Base-by-base conservation (phyloP, 2,329 filamentous ascomycete species). In the Nemania diffusa region DNA sequence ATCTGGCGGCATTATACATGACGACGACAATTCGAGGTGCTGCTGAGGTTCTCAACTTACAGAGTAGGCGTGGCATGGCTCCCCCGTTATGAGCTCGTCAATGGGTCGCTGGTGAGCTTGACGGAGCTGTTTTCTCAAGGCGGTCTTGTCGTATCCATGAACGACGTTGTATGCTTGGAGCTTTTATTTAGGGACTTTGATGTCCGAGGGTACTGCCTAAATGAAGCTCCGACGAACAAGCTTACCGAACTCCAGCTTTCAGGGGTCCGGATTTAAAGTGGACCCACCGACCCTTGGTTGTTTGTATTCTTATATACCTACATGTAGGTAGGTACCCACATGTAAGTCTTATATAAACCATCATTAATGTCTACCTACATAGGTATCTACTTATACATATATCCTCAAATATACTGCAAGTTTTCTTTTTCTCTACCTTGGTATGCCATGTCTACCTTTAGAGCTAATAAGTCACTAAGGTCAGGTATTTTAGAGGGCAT, bases 21-120 rank as follows among this genome's bases (percentile, higher is more conserved):
- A n/a, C n/a, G n/a, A n/a, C n/a, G n/a, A n/a, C n/a, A n/a, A n/a
- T n/a, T n/a, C n/a, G n/a, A 40, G 15, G 17, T 40, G 15, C 37
- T 40, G 11, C 15, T 5, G 37, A 13, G 11, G 5, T 32, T 13
- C 26, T 40, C 22, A 17, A 77, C 84, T 79, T 76, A 88, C 85
- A 84, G 57, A 88, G 77, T 73, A 88, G 77, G 74, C 84, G 83
- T 75, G 85, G 84, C 85, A 88, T 88, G 69, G 73, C 72, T 72
- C 70, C 65, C 57, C 67, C 56, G 48, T 48, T 62, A 34, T 52
- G 22, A 53, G 56, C 51, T 57, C 64, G 50, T 57, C 65, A 62
- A 42, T 61, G 50, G 37, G 57, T 44, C 64, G 37, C 52, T n/a
- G 64, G 27, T 56, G 58, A 62, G 48, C 64, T 67, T 70, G 51